phyloP scores from a whole-genome alignment of 306 rosid species.

The Cicer yamashitae region DNA sequence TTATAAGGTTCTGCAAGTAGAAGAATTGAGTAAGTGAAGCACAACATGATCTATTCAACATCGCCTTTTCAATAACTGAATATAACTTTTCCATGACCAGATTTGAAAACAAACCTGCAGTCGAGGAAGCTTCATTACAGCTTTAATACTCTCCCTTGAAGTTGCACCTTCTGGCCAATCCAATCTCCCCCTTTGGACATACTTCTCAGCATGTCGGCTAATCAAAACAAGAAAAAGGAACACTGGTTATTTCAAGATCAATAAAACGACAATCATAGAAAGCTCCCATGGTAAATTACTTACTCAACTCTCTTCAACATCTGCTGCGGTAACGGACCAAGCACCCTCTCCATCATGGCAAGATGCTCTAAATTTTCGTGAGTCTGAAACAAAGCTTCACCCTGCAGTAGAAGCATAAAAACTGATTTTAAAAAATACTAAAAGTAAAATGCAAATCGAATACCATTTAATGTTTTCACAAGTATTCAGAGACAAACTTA shows the following conservation, averaged over 20 bases:
- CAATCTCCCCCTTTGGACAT: conserved; percentile 79
- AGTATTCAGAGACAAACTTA: conserved; percentile 7
- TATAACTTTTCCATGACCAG: neutral
- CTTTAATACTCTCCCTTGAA: conserved; percentile 88
- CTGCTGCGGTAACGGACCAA: conserved; percentile 74
- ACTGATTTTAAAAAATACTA: neutral
- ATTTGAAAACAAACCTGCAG: conserved; percentile 76
- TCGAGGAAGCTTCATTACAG: conserved; percentile 82
- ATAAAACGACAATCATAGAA: neutral
- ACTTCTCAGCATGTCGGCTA: conserved; percentile 89
- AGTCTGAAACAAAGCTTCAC: conserved; percentile 96
- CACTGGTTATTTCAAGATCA: neutral
- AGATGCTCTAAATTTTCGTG: conserved; percentile 96
- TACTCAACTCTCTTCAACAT: conserved; percentile 78
- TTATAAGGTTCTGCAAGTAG: conserved; percentile 71
- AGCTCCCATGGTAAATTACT: conserved; percentile 36
- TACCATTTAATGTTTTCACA: neutral
- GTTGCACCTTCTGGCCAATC: conserved; percentile 96
- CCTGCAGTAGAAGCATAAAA: conserved; percentile 51
- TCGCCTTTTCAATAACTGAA: conserved; percentile 26
- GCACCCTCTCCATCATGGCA: conserved; percentile 96
- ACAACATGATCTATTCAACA: neutral
- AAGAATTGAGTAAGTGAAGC: neutral
- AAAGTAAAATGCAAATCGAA: neutral
- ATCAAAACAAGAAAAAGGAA: neutral